phyloP scores from a whole-genome alignment of 2,329 filamentous ascomycete species.

The Dactylellina leptospora region DNA sequence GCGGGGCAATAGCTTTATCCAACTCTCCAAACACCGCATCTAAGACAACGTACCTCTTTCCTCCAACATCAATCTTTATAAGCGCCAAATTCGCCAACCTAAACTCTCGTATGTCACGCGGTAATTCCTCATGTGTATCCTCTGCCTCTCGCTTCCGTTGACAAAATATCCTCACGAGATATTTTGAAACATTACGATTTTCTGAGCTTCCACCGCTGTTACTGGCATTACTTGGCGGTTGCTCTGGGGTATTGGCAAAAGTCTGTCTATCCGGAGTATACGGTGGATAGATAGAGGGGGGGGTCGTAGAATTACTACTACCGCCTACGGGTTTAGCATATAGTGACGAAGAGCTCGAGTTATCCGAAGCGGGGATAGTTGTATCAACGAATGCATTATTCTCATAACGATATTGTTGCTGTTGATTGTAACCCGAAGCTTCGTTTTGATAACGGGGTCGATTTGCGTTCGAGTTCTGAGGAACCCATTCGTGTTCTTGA shows the following conservation, averaged over 20 bases:
- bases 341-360: slow-evolving; percentile 37
- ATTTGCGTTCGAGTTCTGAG: not conserved
- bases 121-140: slow-evolving; percentile 38
- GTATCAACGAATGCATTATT: slow-evolving; percentile 1
- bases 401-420: slow-evolving; percentile 17
- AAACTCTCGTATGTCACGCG: slow-evolving; percentile 48
- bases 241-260: not conserved
- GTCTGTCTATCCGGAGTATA: slow-evolving; percentile 12
- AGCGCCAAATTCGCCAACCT: slow-evolving; percentile 34
- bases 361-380: not conserved
- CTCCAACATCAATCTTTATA: slow-evolving; percentile 35
- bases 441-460: slow-evolving; percentile 7
- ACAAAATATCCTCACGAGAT: slow-evolving; percentile 35
- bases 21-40: slow-evolving; percentile 48
- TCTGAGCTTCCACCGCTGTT: not conserved
- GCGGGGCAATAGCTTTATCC: slow-evolving; percentile 37
- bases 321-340: slow-evolving; percentile 10
- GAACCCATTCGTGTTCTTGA: slow-evolving; percentile 34
- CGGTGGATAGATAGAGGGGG: slow-evolving; percentile 21
- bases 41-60: slow-evolving; percentile 35
- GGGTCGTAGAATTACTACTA: slow-evolving; percentile 10
- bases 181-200: slow-evolving; percentile 47
- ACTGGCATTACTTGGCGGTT: not conserved
- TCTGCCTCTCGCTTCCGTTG: slow-evolving; percentile 39
- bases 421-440: not conserved